Percentiles rank a stretch among this genome's conserved stretches.
Evolutionary conservation across 176 grass and related monocot species (phyloP).

Genomic region (Puya raimondii): DNA sequence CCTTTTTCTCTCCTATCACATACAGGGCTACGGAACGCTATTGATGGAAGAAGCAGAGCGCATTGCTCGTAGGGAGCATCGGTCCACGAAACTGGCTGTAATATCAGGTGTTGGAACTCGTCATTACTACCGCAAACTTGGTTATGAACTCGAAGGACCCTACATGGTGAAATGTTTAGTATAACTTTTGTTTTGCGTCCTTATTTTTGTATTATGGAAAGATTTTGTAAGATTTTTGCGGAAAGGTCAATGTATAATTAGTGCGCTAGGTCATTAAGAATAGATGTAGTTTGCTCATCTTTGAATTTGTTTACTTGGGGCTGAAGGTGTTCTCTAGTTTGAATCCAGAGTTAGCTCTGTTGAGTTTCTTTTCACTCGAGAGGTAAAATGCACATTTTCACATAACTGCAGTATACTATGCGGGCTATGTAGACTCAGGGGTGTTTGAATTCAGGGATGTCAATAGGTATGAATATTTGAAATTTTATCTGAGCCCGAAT

Average conservation of each 20-base stretch:
- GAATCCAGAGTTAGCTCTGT: too few species aligned
- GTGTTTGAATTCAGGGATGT: too few species aligned
- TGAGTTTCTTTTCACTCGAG: too few species aligned
- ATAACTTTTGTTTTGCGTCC: constrained; percentile 13
- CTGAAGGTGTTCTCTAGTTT: too few species aligned
- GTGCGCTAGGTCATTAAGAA: neutral
- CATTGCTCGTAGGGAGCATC: constrained; percentile 74
- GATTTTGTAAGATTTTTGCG: neutral
- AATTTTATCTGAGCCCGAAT: too few species aligned
- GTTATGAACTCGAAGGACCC: constrained; percentile 89
- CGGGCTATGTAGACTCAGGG: too few species aligned
- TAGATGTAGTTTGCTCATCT: too few species aligned
- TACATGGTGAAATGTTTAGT: constrained; percentile 76
- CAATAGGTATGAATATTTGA: too few species aligned
- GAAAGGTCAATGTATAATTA: constrained; percentile 3
- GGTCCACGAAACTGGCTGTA: constrained; percentile 70
- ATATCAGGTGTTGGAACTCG: constrained; percentile 95
- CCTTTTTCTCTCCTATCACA: neutral
- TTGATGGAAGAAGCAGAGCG: constrained; percentile 98
- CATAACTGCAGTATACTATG: too few species aligned
- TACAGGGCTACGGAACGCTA: constrained; percentile 82
- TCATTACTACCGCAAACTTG: constrained; percentile 85
- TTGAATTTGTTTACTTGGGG: too few species aligned
- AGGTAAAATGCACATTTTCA: too few species aligned
- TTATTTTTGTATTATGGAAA: neutral